Base-by-base conservation (phyloP, 1,139 yeast species). In the Petasospora rhodanensis region DNA sequence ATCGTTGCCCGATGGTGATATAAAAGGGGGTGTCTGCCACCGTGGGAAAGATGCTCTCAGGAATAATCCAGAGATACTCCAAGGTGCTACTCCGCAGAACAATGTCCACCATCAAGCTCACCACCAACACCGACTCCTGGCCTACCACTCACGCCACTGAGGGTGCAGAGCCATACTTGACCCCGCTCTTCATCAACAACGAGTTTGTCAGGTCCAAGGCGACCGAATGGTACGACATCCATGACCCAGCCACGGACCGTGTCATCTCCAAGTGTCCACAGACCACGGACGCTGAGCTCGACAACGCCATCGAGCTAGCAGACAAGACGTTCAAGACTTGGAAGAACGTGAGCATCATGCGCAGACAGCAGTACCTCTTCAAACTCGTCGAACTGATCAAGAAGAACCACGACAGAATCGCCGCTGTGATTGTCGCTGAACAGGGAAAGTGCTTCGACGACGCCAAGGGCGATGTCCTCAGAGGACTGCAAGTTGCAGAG, bases 401-500 rank as follows among this genome's bases (percentile, higher is more conserved):
- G 41, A 70, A 66, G 41, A 76, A 80, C 59, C 76, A 79, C 78
- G 87, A 81, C 59, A 57, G 83, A 39, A 61, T 81, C 26, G 89
- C 89, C 2, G 68, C 76, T 12, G 70, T 76, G 42, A 81, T 81
- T 55, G 85, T 81, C 25, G 67, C 77, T 51, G 89, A 81, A 59
- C 87, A 81, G 58, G 89, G 89, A 21, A 81, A 81, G 59, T 80
- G 87, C 12, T 73, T 80, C 55, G 76, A 74, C 13, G 91, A 81
- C 51, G 89, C 89, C 36, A 68, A 70, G 55, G 91, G 89, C 18
- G 91, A 81, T 53, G 89, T 81, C 16, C 67, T 80, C 38, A 67
- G 91, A 41, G 91, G 91, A 6, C 66, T 81, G 32, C 91, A 81
- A 58, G 89, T 81, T 31, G 89, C 87, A 11, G 91, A 81, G 59